Evolutionary conservation across 1,284 basidiomycete genomes (phyloP).

Genomic region (Stereum hirsutum): DNA sequence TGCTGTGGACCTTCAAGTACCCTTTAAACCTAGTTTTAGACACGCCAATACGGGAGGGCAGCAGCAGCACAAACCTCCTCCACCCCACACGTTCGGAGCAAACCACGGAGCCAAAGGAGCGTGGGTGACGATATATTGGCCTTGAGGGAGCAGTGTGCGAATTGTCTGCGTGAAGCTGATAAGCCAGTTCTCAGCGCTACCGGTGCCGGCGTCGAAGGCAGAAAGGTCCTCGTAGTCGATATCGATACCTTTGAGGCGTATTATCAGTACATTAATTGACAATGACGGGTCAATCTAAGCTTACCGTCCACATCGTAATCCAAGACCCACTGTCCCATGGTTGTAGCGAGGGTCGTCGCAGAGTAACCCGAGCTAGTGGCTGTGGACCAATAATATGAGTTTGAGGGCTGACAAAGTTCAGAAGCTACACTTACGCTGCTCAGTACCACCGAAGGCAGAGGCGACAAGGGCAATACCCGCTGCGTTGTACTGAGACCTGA

Average conservation of each 20-base stretch:
- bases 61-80: no score
- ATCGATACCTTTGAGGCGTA: no score
- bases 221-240: slow-evolving; percentile 48
- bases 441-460: slow-evolving; percentile 40
- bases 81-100: slow-evolving; percentile 35
- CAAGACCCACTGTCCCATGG: slow-evolving; percentile 40
- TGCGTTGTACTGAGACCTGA: slow-evolving; percentile 31
- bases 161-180: slow-evolving; percentile 31
- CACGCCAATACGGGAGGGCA: no score
- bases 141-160: slow-evolving; percentile 22
- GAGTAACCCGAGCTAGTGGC: slow-evolving; percentile 34
- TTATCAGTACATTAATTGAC: no score
- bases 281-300: no score
- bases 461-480: slow-evolving; percentile 41
- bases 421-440: no score
- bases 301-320: slow-evolving; percentile 42
- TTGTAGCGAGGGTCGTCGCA: slow-evolving; percentile 30
- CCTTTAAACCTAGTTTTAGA: no score
- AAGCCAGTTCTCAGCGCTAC: slow-evolving; percentile 31
- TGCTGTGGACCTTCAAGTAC: slow-evolving; percentile 46
- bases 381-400: no score
- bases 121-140: slow-evolving; percentile 26
- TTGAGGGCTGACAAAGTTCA: no score
- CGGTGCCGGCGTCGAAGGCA: slow-evolving; percentile 30
- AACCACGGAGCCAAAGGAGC: slow-evolving; percentile 34